Evolutionary conservation across 2,329 filamentous ascomycete genomes (phyloP), one percentile per base, ranked within the genome.

Genomic region (Aspergillus viridinutans): DNA sequence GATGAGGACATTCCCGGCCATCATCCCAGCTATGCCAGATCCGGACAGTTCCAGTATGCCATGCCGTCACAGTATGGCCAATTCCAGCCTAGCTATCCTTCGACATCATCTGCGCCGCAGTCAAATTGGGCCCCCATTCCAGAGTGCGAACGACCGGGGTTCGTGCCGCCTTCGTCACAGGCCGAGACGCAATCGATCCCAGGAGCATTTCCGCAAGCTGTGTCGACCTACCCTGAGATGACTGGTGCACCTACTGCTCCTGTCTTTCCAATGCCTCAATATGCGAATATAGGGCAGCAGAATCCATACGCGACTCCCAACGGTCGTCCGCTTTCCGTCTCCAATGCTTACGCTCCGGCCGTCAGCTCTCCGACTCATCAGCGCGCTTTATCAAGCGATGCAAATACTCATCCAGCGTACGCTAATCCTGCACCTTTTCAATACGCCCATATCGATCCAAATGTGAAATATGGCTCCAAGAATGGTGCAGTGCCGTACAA

Each of bases 101-200:
- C 60, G 9, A 50, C 57, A 9, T 53, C 64, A 8, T 61, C 64
- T 9, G 47, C 56, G 21, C 56, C 61, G 3, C 65, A 56, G 51
- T 62, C 62, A 8, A 69, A 73, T 47, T 76, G 74, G 74, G 70
- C 71, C 21, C 61, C 73, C 21, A 65, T 77, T 10, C 74, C 74
- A 2, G 73, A 74, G 52, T 73, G 72, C 51, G 73, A 75, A 61
- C 71, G 71, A 25, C 74, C 75, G 14, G 74, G 72, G 1, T 78
- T 72, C 56, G 69, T 77, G n/a, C 74, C 75, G 32, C 74, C 74
- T 12, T 64, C 66, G 1, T 70, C 71, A 21, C 69, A 71, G 43
- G 61, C 62, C 21, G 64, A 59, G 6, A 28, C 50, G 6, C 60
- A 60, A 26, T 57, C 63, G 23, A 72, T 72, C 61, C 67, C 72